Base-by-base conservation (phyloP, 495 filamentous ascomycete genomes). In the Elaphomyces granulatus region DNA sequence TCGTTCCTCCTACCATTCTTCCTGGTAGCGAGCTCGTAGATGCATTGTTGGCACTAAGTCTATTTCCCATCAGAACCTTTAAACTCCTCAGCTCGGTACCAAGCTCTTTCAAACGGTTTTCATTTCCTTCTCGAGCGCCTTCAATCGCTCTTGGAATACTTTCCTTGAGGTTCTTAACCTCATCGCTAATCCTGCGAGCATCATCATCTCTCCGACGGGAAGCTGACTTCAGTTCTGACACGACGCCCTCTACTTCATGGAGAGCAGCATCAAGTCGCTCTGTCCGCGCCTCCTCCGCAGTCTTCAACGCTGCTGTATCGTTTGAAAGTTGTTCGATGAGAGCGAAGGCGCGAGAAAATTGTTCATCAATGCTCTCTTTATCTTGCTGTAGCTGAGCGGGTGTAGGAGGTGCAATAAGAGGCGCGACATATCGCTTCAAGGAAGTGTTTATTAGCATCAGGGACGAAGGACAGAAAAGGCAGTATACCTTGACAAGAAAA, bases 371-470 rank as follows among this genome's bases (percentile, higher is more conserved):
- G 34, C 75, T 69, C 32, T 82, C 70, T 64, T 95, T 99, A 60
- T 99, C 90, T 52, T 83, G 77, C 52, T 93, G 85, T 20, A 99
- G 66, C 44, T 93, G 84, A 21, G 87, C 84, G 14, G 87, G 83
- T 0, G 90, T 99, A 1, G 90, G 90, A 1, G 90, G 90, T 7
- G 87, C 77, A 46, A 99, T 86, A 12, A 99, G 66, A 32, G 90
- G 90, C 41, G 77, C 63, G 41, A 99, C 75, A 52, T 96, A 99
- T 43, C 92, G 87, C 75, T 87, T 33, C 19, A 28, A 17, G 15
- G 16, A 15, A 38, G 14, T 36, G 55, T 37, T 56, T 42, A 28
- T 14, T 35, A 31, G 37, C 19, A 15, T 10, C 14, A 16, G 21
- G n/a, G 18, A 30, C 20, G n/a, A 20, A 3, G 31, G 4, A 3